Evolutionary conservation across 179 eudicot genomes (phyloP).

Genomic region (Kewa caespitosa): DNA sequence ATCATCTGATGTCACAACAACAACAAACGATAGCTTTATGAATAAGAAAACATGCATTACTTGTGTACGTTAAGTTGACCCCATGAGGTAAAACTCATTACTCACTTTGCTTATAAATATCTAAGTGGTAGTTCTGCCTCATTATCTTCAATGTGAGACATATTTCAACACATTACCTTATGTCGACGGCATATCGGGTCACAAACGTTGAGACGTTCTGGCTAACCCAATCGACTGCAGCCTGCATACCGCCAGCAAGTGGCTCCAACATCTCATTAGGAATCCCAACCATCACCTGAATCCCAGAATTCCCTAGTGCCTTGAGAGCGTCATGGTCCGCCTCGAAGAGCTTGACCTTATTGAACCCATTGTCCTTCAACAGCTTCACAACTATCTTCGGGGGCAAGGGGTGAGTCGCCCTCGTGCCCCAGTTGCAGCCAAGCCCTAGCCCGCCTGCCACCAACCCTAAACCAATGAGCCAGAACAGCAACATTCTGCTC

Average conservation of each 20-base stretch:
- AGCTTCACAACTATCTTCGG: constrained; percentile 69
- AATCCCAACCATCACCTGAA: constrained; percentile 91
- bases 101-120: too few species aligned
- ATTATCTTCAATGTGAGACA: too few species aligned
- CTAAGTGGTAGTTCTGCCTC: too few species aligned
- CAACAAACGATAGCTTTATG: too few species aligned
- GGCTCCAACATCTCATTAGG: constrained; percentile 79
- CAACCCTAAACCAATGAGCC: constrained; percentile 22
- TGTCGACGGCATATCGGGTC: constrained; percentile 63
- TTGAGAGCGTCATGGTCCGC: constrained; percentile 64
- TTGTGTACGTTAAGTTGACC: too few species aligned
- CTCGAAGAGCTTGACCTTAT: constrained; percentile 90
- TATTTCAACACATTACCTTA: constrained; percentile 60
- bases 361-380: constrained; percentile 77
- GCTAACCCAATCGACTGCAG: constrained; percentile 76
- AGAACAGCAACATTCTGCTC: constrained; percentile 19
- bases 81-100: too few species aligned
- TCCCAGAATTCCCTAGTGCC: constrained; percentile 85
- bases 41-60: too few species aligned
- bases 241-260: constrained; percentile 57
- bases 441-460: constrained; percentile 42
- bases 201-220: constrained; percentile 73
- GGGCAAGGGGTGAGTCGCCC: constrained; percentile 68
- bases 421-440: constrained; percentile 78
- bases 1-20: too few species aligned